Conservation (phyloP, 306 rosid species). For the Quercus parvula region DNA sequence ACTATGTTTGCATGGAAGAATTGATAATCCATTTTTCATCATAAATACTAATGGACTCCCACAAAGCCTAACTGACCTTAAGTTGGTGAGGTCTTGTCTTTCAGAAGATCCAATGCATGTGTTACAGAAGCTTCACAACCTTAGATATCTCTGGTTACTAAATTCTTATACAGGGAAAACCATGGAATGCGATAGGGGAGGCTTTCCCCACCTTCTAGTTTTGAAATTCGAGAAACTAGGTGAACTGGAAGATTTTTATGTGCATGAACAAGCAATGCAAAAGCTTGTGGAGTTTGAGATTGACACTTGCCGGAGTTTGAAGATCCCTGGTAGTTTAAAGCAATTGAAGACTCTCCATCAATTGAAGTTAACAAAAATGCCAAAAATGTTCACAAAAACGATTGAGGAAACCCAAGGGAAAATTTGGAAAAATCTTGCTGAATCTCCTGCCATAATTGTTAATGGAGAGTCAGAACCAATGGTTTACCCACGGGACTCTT, state of each 20-base stretch:
- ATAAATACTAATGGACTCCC: not conserved
- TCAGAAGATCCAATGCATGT: not conserved
- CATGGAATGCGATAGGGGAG: not conserved
- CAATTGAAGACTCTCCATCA: not conserved
- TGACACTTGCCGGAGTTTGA: not conserved
- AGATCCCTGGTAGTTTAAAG: not conserved
- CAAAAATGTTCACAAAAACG: no score
- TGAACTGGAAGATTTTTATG: no score
- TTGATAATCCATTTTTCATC: no score
- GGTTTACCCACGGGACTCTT: no score
- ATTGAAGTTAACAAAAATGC: not conserved
- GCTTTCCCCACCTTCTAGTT: conserved; percentile 10
- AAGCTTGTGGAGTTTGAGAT: conserved; percentile 2
- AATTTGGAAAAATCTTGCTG: no score
- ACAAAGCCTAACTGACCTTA: conserved; percentile 4
- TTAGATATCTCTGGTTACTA: not conserved
- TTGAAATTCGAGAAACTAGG: no score
- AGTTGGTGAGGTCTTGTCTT: not conserved
- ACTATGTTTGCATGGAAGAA: not conserved
- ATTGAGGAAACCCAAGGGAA: no score
- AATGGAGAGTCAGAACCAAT: no score
- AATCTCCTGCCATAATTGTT: no score
- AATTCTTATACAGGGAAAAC: not conserved
- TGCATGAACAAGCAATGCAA: no score
- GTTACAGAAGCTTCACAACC: not conserved